Conservation (phyloP, 2,329 filamentous ascomycete species). For the Neofusicoccum umdonicola region DNA sequence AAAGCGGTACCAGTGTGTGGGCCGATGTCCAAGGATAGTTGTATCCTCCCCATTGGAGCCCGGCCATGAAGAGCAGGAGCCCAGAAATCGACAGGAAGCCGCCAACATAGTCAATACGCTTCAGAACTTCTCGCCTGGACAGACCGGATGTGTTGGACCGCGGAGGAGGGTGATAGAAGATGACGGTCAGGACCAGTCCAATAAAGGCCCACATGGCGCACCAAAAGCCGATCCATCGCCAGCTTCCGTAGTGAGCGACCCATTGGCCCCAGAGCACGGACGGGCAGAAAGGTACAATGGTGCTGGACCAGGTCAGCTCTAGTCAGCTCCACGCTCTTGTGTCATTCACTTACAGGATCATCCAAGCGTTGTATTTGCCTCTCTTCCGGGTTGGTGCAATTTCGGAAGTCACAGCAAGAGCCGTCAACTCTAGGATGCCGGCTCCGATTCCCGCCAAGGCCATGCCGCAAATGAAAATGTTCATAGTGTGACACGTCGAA, state of each 20-base stretch:
- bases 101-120: slow-evolving; percentile 32
- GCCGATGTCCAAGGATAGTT: slow-evolving; percentile 39
- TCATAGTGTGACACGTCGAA: slow-evolving; percentile 31
- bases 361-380: slow-evolving; percentile 15
- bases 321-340: neutral
- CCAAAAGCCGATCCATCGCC: slow-evolving; percentile 37
- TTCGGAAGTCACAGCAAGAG: slow-evolving; percentile 27
- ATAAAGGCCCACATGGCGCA: slow-evolving; percentile 25
- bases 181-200: slow-evolving; percentile 27
- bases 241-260: slow-evolving; percentile 28
- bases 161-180: slow-evolving; percentile 30
- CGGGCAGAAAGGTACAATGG: slow-evolving; percentile 36
- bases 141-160: slow-evolving; percentile 34
- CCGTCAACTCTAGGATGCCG: slow-evolving; percentile 34
- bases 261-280: slow-evolving; percentile 32
- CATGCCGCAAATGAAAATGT: slow-evolving; percentile 34
- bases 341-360: slow-evolving; percentile 1
- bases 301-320: slow-evolving; percentile 9
- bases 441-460: slow-evolving; percentile 34
- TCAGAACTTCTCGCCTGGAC: slow-evolving; percentile 29
- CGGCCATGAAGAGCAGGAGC: slow-evolving; percentile 38
- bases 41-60: slow-evolving; percentile 40
- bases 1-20: slow-evolving; percentile 36
- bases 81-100: slow-evolving; percentile 32
- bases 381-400: slow-evolving; percentile 12